These are phyloP conservation scores for Elongisporangium senticosum DNA, from an alignment of 352 stramenopile species.

Conservation along the genomic window DNA sequence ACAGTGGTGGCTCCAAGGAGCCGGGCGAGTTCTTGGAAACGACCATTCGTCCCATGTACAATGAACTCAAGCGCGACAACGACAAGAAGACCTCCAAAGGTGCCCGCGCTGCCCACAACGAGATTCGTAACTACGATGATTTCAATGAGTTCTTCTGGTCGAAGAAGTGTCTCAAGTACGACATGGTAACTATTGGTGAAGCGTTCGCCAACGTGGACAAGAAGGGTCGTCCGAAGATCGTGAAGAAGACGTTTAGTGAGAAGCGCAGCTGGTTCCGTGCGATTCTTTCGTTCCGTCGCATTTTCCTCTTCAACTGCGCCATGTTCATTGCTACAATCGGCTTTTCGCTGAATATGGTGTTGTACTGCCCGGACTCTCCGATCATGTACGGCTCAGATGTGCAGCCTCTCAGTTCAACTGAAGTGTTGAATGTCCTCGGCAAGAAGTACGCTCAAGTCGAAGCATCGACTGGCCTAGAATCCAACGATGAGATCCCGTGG, in stretches of 20 bases:
- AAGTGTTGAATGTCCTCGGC: conserved; percentile 38
- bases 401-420: conserved; percentile 13
- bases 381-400: conserved; percentile 76
- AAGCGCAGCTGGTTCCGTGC: conserved; percentile 68
- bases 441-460: conserved; percentile 36
- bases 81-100: conserved; percentile 84
- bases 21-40: conserved; percentile 54
- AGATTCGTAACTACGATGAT: conserved; percentile 86
- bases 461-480: conserved; percentile 20
- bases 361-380: conserved; percentile 66
- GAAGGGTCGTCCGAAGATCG: conserved; percentile 71
- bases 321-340: conserved; percentile 65
- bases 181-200: conserved; percentile 54
- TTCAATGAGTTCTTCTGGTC: conserved; percentile 88
- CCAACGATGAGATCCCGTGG: conserved; percentile 14
- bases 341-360: conserved; percentile 66
- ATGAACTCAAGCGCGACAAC: conserved; percentile 63
- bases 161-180: conserved; percentile 77
- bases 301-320: conserved; percentile 79
- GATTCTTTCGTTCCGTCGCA: conserved; percentile 72
- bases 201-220: conserved; percentile 70
- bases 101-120: conserved; percentile 46
- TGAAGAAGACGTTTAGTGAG: conserved; percentile 80
- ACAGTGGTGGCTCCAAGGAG: conserved; percentile 43
- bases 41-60: conserved; percentile 76